Evolutionary conservation across 805 yeast species (phyloP), one percentile per base, ranked within the genome.

Genomic region (Sugiyamaella americana): DNA sequence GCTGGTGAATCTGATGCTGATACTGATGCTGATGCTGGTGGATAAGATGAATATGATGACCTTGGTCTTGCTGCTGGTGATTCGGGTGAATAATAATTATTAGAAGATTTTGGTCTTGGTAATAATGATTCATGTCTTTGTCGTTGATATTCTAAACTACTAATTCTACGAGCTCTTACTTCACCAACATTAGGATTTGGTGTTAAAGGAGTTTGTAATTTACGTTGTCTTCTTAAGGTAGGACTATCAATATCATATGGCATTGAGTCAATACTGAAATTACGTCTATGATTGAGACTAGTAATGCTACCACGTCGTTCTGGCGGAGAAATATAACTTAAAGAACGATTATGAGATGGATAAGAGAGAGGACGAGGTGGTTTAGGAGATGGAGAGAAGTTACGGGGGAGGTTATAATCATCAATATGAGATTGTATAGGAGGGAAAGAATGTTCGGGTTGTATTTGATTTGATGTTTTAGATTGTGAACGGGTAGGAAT

Each of bases 211-310:
- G 20, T 37, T 13, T 16, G 46, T 17, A 35, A 17, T 21, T 22
- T 36, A n/a, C 48, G 38, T 21, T 43, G 46, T 16, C 50, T 43
- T 26, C 52, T 42, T 23, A 47, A 23, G 16, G 44, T 42, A 5
- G 51, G 51, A 26, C 51, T 48, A 18, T 44, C 51, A 10, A 17
- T 13, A 40, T 43, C 29, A 18, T 47, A 46, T 5, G n/a, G 29
- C 32, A 39, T 20, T 24, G 32, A 39, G 4, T 32, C 41, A n/a
- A 35, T 19, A 17, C 38, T 13, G 19, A 35, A 26, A 13, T 26
- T 26, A 26, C 32, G 32, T 8, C 8, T 8, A 13, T 26, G 32
- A 26, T 26, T n/a, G n/a, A n/a, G n/a, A n/a, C n/a, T n/a, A n/a
- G n/a, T n/a, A n/a, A n/a, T n/a, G n/a, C n/a, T n/a, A n/a, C n/a